Evolutionary conservation across 352 stramenopile species (phyloP).

Genomic region (Chrysophaeum taylorii): DNA sequence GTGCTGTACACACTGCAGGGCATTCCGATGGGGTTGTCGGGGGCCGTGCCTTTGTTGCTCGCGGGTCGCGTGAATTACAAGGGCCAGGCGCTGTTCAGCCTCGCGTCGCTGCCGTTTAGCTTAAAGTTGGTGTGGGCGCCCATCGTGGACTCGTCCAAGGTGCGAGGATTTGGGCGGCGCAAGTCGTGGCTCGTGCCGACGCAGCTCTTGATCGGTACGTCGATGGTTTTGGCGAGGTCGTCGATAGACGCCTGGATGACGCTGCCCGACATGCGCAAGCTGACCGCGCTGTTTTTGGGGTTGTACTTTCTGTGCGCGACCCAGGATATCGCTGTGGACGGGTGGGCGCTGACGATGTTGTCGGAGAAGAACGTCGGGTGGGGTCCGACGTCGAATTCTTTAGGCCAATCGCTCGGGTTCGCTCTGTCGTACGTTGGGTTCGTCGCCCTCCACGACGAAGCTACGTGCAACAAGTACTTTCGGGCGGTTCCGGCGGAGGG

Average conservation of each 20-base stretch:
- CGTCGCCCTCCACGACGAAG: constrained; percentile 86
- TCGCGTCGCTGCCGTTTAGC: constrained; percentile 95
- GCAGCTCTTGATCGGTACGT: constrained; percentile 81
- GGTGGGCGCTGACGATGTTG: constrained; percentile 99
- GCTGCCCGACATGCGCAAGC: constrained; percentile 68
- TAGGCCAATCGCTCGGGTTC: constrained; percentile 91
- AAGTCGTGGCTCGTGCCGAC: constrained; percentile 88
- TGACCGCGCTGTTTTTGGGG: constrained; percentile 91
- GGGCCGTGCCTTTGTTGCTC: constrained; percentile 93
- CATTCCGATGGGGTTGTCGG: constrained; percentile 95
- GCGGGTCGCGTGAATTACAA: constrained; percentile 92
- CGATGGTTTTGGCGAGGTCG: constrained; percentile 78
- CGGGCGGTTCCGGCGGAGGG: constrained; percentile 41
- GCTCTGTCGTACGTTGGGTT: constrained; percentile 97
- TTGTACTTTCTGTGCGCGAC: constrained; percentile 98
- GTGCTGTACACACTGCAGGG: constrained; percentile 96
- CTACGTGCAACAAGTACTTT: constrained; percentile 75
- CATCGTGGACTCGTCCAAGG: constrained; percentile 88
- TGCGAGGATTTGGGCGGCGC: constrained; percentile 69
- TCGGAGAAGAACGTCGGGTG: constrained; percentile 86
- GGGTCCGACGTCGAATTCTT: constrained; percentile 87
- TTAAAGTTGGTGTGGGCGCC: constrained; percentile 98
- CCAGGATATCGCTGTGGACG: constrained; percentile 98
- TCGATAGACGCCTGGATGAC: constrained; percentile 70
- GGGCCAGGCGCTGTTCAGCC: constrained; percentile 78